These are phyloP conservation scores for Paracoccidioides brasiliensis DNA, from an alignment of 2,329 filamentous ascomycete species.

Conservation along the genomic window DNA sequence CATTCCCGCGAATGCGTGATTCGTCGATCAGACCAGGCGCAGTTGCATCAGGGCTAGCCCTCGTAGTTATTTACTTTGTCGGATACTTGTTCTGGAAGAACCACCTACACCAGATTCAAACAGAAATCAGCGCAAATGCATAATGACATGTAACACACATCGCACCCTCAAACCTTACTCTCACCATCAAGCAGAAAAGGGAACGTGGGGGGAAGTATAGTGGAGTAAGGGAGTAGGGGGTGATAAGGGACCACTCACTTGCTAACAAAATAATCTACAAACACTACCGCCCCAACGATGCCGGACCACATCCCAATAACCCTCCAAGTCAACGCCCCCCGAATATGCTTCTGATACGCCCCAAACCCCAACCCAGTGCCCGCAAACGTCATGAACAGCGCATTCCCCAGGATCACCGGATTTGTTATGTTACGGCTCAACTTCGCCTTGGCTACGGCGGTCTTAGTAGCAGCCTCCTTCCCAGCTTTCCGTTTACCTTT, in stretches of 20 bases:
- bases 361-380: slow-evolving; percentile 33
- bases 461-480: too few relatives aligned
- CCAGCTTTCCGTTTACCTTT: too few relatives aligned
- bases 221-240: not conserved
- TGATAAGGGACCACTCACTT: slow-evolving; percentile 26
- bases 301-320: slow-evolving; percentile 31
- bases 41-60: too few relatives aligned
- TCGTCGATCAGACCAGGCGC: not conserved
- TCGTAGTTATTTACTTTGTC: slow-evolving; percentile 27
- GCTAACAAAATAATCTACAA: slow-evolving; percentile 37
- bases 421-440: slow-evolving; percentile 32
- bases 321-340: slow-evolving; percentile 35
- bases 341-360: slow-evolving; percentile 35
- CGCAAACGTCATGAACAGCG: slow-evolving; percentile 28
- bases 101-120: slow-evolving; percentile 25
- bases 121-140: not conserved
- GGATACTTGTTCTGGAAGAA: slow-evolving; percentile 40
- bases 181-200: not conserved
- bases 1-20: not conserved
- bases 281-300: slow-evolving; percentile 32
- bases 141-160: slow-evolving; percentile 3
- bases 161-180: not conserved
- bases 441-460: slow-evolving; percentile 7
- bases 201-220: not conserved
- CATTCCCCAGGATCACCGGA: slow-evolving; percentile 36